Percentiles rank a stretch among this genome's conserved stretches.
These are phyloP conservation scores for Carallia pectinifolia DNA, from an alignment of 345 rosid genomes.

Conservation along the genomic window DNA sequence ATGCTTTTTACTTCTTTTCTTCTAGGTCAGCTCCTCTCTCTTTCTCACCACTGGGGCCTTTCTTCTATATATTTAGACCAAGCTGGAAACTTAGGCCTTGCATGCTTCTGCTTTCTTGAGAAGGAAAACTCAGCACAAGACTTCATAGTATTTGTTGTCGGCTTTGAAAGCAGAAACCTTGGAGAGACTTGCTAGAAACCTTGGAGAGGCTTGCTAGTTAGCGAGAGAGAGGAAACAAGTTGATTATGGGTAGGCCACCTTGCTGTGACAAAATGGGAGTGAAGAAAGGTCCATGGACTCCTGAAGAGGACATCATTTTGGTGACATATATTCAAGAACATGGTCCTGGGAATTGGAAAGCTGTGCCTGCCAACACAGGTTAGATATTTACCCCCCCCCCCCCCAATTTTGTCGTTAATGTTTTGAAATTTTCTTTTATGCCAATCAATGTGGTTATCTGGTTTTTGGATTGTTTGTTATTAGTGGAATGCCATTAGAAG, in stretches of 20 bases:
- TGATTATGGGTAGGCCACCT: constrained; percentile 81
- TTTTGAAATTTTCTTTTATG: not conserved
- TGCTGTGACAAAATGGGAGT: constrained; percentile 82
- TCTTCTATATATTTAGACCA: constrained; percentile 47
- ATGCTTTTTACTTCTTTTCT: constrained; percentile 9
- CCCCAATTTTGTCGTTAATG: not conserved
- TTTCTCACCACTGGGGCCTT: constrained; percentile 10
- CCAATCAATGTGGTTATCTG: not conserved
- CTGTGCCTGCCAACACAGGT: constrained; percentile 86
- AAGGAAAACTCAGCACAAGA: not conserved
- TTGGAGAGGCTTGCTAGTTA: not conserved
- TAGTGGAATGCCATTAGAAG: not conserved
- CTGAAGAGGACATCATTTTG: constrained; percentile 89
- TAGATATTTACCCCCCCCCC: constrained; percentile 3
- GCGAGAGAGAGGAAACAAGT: not conserved
- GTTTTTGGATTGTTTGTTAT: not conserved
- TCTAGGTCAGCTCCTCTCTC: constrained; percentile 43
- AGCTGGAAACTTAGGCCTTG: constrained; percentile 19
- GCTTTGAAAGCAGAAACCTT: not conserved
- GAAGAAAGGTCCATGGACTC: constrained; percentile 99
- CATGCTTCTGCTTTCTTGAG: constrained; percentile 37
- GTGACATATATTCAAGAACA: constrained; percentile 89
- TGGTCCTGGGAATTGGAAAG: constrained; percentile 96
- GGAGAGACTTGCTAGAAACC: not conserved
- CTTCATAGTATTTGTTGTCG: not conserved